Conservation (phyloP, 495 filamentous ascomycete species). For the Talaromyces trachyspermus region DNA sequence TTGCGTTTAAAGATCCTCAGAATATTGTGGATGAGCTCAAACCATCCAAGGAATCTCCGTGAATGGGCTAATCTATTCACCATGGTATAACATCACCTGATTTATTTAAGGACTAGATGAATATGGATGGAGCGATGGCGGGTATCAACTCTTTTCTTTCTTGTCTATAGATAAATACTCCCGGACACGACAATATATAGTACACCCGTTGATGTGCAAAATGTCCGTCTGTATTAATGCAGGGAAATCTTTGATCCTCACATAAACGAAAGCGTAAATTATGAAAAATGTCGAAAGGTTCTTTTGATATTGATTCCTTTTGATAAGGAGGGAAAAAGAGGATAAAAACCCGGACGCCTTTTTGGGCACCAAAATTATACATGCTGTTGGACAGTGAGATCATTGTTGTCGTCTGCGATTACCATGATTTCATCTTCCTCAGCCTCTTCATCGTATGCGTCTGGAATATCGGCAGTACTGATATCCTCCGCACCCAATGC, state of each 20-base stretch:
- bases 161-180: conserved; percentile 1
- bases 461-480: conserved; percentile 27
- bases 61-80: not conserved
- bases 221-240: not conserved
- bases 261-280: too few species aligned
- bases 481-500: conserved; percentile 42
- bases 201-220: not conserved
- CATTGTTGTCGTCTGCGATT: conserved; percentile 26
- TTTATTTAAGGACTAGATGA: not conserved
- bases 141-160: not conserved
- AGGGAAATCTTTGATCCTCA: not conserved
- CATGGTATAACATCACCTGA: not conserved
- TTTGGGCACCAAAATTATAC: not conserved
- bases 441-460: conserved; percentile 31
- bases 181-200: not conserved
- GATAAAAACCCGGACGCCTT: not conserved
- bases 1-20: conserved; percentile 52
- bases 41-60: conserved; percentile 7
- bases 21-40: conserved; percentile 50
- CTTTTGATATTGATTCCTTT: not conserved
- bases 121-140: not conserved
- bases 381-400: conserved; percentile 8
- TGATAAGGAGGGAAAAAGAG: not conserved
- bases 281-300: too few species aligned
- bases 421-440: conserved; percentile 39